Conservation (phyloP, 1,284 basidiomycete species). For the Farysia itapuensis region DNA sequence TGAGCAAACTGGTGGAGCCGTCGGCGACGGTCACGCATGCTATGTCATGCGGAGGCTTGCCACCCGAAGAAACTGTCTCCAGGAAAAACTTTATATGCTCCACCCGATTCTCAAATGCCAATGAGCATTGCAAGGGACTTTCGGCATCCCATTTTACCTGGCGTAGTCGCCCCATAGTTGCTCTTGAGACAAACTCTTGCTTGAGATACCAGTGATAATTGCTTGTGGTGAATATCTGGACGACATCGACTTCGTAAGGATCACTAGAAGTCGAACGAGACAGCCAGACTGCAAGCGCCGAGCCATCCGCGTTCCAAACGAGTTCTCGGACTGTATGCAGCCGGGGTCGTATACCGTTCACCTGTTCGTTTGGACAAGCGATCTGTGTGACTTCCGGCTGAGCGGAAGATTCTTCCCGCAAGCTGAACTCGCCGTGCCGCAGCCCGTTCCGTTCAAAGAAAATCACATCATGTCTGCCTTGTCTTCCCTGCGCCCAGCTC, state of each 20-base stretch:
- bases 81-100: conserved; percentile 70
- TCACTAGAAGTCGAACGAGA: conserved; percentile 39
- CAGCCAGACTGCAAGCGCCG: conserved; percentile 81
- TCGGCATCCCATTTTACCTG: conserved; percentile 90
- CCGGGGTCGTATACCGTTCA: conserved; percentile 15
- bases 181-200: conserved; percentile 37
- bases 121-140: conserved; percentile 69
- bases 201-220: conserved; percentile 86
- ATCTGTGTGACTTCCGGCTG: conserved; percentile 51
- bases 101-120: conserved; percentile 65
- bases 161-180: conserved; percentile 3
- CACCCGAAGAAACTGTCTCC: conserved; percentile 72
- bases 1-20: conserved; percentile 79
- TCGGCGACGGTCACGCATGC: conserved; percentile 89
- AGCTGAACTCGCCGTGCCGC: conserved; percentile 81
- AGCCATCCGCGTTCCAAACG: conserved; percentile 86
- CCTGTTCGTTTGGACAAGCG: conserved; percentile 7
- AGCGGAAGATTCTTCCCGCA: conserved; percentile 65
- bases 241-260: conserved; percentile 4
- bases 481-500: conserved; percentile 41
- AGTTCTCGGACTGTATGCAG: conserved; percentile 72
- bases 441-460: conserved; percentile 96
- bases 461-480: conserved; percentile 76
- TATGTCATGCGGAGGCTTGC: conserved; percentile 73
- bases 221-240: conserved; percentile 91